These are phyloP conservation scores for Cenococcum geophilum DNA, from an alignment of 495 filamentous ascomycete species.

Conservation along the genomic window DNA sequence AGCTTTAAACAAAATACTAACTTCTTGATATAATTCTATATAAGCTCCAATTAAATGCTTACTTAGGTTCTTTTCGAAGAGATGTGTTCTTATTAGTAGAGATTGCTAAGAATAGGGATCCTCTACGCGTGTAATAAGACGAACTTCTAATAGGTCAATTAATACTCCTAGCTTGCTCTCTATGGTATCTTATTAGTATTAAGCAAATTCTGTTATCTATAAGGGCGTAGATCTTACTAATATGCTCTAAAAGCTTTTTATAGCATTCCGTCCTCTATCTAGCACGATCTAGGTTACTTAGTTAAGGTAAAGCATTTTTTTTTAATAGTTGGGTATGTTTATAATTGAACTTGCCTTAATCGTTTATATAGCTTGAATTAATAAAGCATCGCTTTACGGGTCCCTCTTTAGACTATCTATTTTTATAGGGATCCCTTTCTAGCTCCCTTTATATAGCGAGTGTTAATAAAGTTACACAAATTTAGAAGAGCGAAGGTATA, in stretches of 20 bases:
- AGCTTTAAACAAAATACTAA: slow-evolving; percentile 8
- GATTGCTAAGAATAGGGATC: slow-evolving; percentile 8
- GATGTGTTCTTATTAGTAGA: slow-evolving; percentile 7
- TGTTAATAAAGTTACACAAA: slow-evolving; percentile 1
- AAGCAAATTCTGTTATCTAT: neutral
- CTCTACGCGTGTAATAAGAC: slow-evolving; percentile 8
- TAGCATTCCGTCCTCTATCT: slow-evolving; percentile 4
- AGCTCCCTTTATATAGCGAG: neutral
- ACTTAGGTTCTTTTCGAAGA: slow-evolving; percentile 11
- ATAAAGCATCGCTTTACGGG: neutral
- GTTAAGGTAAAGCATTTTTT: slow-evolving; percentile 6
- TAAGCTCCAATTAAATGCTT: slow-evolving; percentile 9
- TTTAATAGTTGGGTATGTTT: neutral
- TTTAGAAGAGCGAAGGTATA: neutral
- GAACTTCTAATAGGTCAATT: slow-evolving; percentile 11
- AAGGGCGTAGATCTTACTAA: slow-evolving; percentile 7
- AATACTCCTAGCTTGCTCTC: slow-evolving; percentile 10
- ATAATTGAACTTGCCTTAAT: slow-evolving; percentile 1
- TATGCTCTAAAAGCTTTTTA: slow-evolving; percentile 9
- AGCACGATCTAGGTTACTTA: slow-evolving; percentile 7
- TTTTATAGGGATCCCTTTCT: neutral
- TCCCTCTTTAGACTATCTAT: neutral
- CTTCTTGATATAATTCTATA: slow-evolving; percentile 6
- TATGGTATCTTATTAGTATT: slow-evolving; percentile 8
- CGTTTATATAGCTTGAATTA: slow-evolving; percentile 3